Base-by-base conservation (phyloP, 257 asterid genomes). In the Primulina eburnea region DNA sequence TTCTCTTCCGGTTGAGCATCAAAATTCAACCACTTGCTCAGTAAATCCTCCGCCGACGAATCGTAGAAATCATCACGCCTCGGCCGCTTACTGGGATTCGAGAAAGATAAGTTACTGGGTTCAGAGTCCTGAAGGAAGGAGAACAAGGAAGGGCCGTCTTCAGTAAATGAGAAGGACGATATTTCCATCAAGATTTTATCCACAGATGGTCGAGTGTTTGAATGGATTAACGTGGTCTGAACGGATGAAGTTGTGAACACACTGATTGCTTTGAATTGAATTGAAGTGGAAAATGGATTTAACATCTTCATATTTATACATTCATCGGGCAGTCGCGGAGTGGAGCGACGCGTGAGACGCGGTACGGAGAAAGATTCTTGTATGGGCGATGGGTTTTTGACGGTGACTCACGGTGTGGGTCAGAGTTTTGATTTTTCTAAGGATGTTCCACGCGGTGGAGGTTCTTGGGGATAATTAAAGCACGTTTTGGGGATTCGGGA, bases 111-210 rank as follows among this genome's bases (percentile, higher is more conserved):
- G n/a, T 18, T 2, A 24, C 14, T 20, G 29, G 75, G 62, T 2
- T 79, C 59, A 5, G 78, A 71, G 32, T 79, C 78, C 56, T 73
- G 83, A 53, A 75, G 12, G 33, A 77, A 72, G 16, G 64, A 62
- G 35, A 77, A 77, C 2, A 78, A 65, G 26, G 66, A 52, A 32
- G 79, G 52, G 30, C 6, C 57, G 62, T 88, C 78, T n/a, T 83
- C 85, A 63, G 64, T 73, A 69, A 85, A 85, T 57, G 82, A 77
- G 73, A 72, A 77, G 8, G 90, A 73, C 3, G 85, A 77, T 47
- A 83, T 75, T 72, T 77, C 94, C 95, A 90, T 90, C 64, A 16
- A 63, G 67, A 21, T 10, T 17, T 18, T 37, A 58, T 26, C 12
- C 18, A 62, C 50, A 40, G 50, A 16, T 8, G 69, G 80, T 77